Percentiles rank a stretch among this genome's conserved stretches.
These are phyloP conservation scores for Colletotrichum coccodes DNA, from an alignment of 2,329 filamentous ascomycete species.

Conservation along the genomic window DNA sequence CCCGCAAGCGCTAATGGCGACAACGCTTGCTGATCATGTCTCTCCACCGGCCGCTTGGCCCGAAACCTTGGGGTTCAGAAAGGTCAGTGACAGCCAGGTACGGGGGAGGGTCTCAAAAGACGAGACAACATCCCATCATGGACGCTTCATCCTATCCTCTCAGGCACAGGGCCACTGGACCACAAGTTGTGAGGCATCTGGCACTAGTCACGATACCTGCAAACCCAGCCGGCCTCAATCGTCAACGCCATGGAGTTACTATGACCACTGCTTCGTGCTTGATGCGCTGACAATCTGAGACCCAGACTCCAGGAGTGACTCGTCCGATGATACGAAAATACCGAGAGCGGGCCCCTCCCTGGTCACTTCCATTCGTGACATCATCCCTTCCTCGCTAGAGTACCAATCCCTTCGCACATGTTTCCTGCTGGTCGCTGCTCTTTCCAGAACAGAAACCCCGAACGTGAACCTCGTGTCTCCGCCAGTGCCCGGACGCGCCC, in stretches of 20 bases:
- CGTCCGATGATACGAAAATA: slow-evolving; percentile 2
- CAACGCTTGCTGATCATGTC: slow-evolving; percentile 22
- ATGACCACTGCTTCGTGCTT: neutral
- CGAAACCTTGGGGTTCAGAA: slow-evolving; percentile 25
- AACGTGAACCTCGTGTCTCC: slow-evolving; percentile 31
- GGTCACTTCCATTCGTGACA: slow-evolving; percentile 18
- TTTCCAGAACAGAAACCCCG: slow-evolving; percentile 32
- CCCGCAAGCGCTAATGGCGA: slow-evolving; percentile 8
- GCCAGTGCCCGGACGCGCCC: slow-evolving; percentile 21
- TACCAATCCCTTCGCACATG: slow-evolving; percentile 19
- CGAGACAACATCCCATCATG: slow-evolving; percentile 32
- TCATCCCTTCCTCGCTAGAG: slow-evolving; percentile 13
- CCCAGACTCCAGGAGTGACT: neutral
- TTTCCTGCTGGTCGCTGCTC: slow-evolving; percentile 10
- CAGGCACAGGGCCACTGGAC: slow-evolving; percentile 7
- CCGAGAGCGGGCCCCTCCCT: neutral
- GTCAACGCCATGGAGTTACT: neutral
- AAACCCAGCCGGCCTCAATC: neutral
- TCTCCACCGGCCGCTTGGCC: slow-evolving; percentile 22
- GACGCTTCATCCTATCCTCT: neutral
- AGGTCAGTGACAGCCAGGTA: slow-evolving; percentile 16
- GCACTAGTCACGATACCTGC: slow-evolving; percentile 30
- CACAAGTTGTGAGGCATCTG: slow-evolving; percentile 17
- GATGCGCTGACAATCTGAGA: neutral
- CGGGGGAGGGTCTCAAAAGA: slow-evolving; percentile 21